Base-by-base conservation (phyloP, 148 eudicot genomes). In the Drosera capensis region DNA sequence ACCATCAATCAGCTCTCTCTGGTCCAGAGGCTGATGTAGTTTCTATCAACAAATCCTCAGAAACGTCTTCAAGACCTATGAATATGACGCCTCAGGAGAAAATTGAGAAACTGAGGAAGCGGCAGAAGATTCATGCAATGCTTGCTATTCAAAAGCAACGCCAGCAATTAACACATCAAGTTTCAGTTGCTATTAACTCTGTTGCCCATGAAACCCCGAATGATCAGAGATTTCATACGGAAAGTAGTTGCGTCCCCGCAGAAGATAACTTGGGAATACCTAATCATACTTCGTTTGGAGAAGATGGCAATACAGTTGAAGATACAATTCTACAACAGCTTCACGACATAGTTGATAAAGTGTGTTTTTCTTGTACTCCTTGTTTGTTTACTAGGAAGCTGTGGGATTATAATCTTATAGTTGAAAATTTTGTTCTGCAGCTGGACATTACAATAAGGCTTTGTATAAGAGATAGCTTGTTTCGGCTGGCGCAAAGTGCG, bases 21-120 rank as follows among this genome's bases (percentile, higher is more conserved):
- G 22, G 64, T 48, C 40, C 46, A 46, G 63, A 62, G 63, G 49
- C 35, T 48, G 63, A 49, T 53, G 35, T 48, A 50, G 59, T 56
- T 48, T 46, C 57, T 46, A 29, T 68, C 24, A 60, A 57, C 20
- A 62, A 63, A 43, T 59, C 63, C 6, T 43, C 49, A n/a, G 62
- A 56, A 17, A 43, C 62, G 38, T 24, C 48, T 8, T 22, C 49
- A 38, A 64, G 47, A 34, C 59, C 73, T 48, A 53, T 38, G 23
- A 58, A 46, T 8, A 81, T 86, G 96, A 81, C 96, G 28, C 93
- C 93, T 23, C 70, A 62, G 43, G 93, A 86, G 56, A 86, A 86
- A 60, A 86, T 86, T 56, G 93, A 86, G 54, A 86, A 86, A 58
- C 55, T 86, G 46, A 75, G 84, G 54, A 30, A 75, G 55, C 72